Evolutionary conservation across 768 basidiomycete genomes (phyloP).

Genomic region (Hemileccinum rubropunctum): DNA sequence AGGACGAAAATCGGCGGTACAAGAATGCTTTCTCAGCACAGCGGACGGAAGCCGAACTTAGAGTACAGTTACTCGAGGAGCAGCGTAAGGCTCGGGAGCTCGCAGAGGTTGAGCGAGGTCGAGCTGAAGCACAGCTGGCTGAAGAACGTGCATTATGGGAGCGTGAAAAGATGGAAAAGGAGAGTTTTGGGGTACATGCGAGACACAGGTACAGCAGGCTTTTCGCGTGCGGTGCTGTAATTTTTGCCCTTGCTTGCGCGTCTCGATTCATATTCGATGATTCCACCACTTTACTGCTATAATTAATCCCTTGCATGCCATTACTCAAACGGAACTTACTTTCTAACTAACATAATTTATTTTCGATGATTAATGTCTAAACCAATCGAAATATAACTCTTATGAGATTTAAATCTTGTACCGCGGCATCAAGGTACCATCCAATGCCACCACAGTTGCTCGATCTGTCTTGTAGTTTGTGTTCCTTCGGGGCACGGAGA

Average conservation of each 20-base stretch:
- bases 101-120: conserved; percentile 14
- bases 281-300: not conserved
- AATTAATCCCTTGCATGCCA: not conserved
- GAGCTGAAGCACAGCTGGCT: conserved; percentile 14
- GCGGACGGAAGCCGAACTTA: conserved; percentile 10
- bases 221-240: conserved; percentile 14
- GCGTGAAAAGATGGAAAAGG: conserved; percentile 1
- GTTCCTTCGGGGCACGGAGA: not conserved
- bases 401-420: not conserved
- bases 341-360: conserved; percentile 8
- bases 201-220: conserved; percentile 6
- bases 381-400: not conserved
- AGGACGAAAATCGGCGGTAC: conserved; percentile 20
- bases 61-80: conserved; percentile 17
- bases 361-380: not conserved
- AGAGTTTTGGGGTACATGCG: not conserved
- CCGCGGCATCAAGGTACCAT: not conserved
- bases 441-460: not conserved
- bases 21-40: conserved; percentile 10
- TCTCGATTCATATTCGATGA: conserved; percentile 14
- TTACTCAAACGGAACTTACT: not conserved
- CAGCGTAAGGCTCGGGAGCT: conserved; percentile 17
- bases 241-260: conserved; percentile 11
- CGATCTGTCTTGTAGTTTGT: not conserved
- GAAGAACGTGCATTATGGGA: conserved; percentile 13